Conservation (phyloP, 2,329 filamentous ascomycete species). For the Colletotrichum higginsianum region DNA sequence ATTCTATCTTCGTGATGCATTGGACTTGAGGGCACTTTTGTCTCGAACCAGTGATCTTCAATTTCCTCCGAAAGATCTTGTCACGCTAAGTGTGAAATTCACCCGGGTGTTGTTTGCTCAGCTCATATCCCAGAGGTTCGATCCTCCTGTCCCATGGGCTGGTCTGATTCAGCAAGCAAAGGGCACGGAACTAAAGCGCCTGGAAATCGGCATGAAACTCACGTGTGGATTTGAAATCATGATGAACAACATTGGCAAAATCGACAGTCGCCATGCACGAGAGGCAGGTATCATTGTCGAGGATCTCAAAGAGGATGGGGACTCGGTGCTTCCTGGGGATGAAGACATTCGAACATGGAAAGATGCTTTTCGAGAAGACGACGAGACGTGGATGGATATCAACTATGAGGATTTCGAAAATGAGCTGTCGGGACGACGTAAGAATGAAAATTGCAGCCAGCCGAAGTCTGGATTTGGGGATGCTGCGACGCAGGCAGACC, state of each 20-base stretch:
- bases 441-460: background rate
- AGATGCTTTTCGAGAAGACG: slow-evolving; percentile 74
- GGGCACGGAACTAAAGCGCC: slow-evolving; percentile 53
- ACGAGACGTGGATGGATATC: slow-evolving; percentile 93
- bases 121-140: slow-evolving; percentile 87
- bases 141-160: slow-evolving; percentile 71
- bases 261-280: slow-evolving; percentile 77
- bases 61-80: slow-evolving; percentile 85
- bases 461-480: slow-evolving; percentile 72
- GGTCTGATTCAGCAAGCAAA: slow-evolving; percentile 46
- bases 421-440: slow-evolving; percentile 72
- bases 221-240: slow-evolving; percentile 94
- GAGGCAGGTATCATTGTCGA: slow-evolving; percentile 84
- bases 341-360: slow-evolving; percentile 82
- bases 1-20: slow-evolving; percentile 91
- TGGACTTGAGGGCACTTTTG: slow-evolving; percentile 79
- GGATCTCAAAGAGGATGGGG: slow-evolving; percentile 81
- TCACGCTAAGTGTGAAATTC: slow-evolving; percentile 84
- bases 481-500: slow-evolving; percentile 77
- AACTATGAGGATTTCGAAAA: slow-evolving; percentile 90
- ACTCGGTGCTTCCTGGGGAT: slow-evolving; percentile 76
- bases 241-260: slow-evolving; percentile 75
- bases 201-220: slow-evolving; percentile 89
- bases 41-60: slow-evolving; percentile 66
- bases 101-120: slow-evolving; percentile 94